A percentile compares a stretch with the other conserved stretches of the same genome.
phyloP scores from a whole-genome alignment of 495 filamentous ascomycete species.

The Hypoxylon perforatum region DNA sequence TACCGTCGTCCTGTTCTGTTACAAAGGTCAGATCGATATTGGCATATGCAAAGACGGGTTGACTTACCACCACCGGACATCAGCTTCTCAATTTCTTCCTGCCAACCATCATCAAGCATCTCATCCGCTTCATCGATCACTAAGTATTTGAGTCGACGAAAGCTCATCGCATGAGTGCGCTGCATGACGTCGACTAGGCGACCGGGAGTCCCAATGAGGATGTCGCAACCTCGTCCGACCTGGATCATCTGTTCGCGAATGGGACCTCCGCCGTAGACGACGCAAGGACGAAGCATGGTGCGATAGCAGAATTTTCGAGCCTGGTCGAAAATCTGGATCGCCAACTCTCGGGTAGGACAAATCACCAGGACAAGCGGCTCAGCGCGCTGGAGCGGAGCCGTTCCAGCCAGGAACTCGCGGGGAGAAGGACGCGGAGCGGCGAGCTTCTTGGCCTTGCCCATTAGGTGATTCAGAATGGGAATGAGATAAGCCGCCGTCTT shows the following conservation, averaged over 20 bases:
- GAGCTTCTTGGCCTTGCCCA: conserved; percentile 92
- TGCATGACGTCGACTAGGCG: conserved; percentile 85
- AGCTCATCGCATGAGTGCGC: conserved; percentile 71
- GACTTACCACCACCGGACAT: conserved; percentile 80
- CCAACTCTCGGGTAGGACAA: conserved; percentile 88
- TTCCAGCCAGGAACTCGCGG: conserved; percentile 48
- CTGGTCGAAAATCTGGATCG: conserved; percentile 94
- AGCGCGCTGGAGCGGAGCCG: conserved; percentile 66
- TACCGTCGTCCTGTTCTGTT: conserved; percentile 80
- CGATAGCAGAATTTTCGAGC: conserved; percentile 91
- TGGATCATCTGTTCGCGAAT: conserved; percentile 71
- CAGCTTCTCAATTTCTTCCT: conserved; percentile 73
- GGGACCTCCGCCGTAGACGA: conserved; percentile 87
- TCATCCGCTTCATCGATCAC: conserved; percentile 97
- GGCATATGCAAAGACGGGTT: background rate
- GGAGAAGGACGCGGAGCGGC: conserved; percentile 78
- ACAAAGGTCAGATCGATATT: conserved; percentile 16
- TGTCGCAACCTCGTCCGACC: conserved; percentile 84
- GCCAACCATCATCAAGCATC: conserved; percentile 82
- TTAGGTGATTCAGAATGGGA: conserved; percentile 86
- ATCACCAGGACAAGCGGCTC: conserved; percentile 90
- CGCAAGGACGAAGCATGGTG: conserved; percentile 92
- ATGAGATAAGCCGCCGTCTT: conserved; percentile 95
- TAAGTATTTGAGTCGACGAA: conserved; percentile 81
- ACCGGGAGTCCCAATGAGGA: conserved; percentile 89